Evolutionary conservation across 306 rosid genomes (phyloP).

Genomic region (Medicago truncatula): MtrunA17r5.0-ANR NC_053047.1:36876001-36876500

Average conservation of each 20-base stretch:
- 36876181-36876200: background rate
- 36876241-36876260: background rate
- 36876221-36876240: background rate
- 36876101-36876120: background rate
- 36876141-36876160: background rate
- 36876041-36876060: background rate
- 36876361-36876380: conserved; percentile 19
- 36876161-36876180: background rate
- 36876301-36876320: background rate
- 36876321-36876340: background rate
- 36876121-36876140: background rate
- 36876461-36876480: no score
- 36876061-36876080: background rate
- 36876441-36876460: background rate
- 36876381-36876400: background rate
- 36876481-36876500: no score
- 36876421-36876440: background rate
- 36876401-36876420: background rate
- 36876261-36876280: background rate
- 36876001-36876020: background rate
- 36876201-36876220: background rate
- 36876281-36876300: background rate
- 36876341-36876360: conserved; percentile 2
- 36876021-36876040: background rate
- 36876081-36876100: background rate